Evolutionary conservation across 2,329 filamentous ascomycete species (phyloP), one percentile per base, ranked within the genome.

Genomic region (Peltaster fructicola): DNA sequence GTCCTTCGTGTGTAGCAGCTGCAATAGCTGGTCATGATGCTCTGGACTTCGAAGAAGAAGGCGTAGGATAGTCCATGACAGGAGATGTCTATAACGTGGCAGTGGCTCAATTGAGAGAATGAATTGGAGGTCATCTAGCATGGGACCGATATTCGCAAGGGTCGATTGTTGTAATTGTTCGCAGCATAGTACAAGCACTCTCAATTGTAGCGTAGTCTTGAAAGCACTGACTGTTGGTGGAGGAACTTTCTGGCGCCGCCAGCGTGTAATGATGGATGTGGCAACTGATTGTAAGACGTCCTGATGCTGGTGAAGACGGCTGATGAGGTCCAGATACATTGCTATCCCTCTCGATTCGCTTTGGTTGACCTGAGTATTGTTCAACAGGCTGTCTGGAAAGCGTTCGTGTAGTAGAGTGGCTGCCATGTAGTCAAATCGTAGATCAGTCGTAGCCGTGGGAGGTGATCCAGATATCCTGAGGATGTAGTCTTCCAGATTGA

Each of bases 181-280:
- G 6, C 39, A 38, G 9, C 59, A 47, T 0, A 61, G 27, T 2
- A 62, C 37, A 40, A 61, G 49, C 10, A 51, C 43, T 27, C 62
- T 57, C 7, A 61, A 39, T 29, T 62, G 58, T n/a, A 57, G 32
- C 0, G 52, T 49, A n/a, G 51, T 48, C 34, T 63, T 63, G 56
- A 56, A 62, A 22, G 52, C 51, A 30, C 45, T 53, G 18, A 59
- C 52, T 17, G 54, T 51, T 4, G 53, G 53, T 7, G 54, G 40
- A 3, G 56, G 52, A 7, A 43, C 34, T 31, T 50, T 53, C 30
- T 62, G 59, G 8, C 38, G 36, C 11, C 39, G 37, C 57, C 58
- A 63, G 6, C 27, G 27, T 7, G 19, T 20, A 9, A 30, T 19
- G 10, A 30, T 7, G 50, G 54, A 14, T 54, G 33, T 4, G 59